Conservation (phyloP, 768 basidiomycete genomes). For the Zangia roseola region DNA sequence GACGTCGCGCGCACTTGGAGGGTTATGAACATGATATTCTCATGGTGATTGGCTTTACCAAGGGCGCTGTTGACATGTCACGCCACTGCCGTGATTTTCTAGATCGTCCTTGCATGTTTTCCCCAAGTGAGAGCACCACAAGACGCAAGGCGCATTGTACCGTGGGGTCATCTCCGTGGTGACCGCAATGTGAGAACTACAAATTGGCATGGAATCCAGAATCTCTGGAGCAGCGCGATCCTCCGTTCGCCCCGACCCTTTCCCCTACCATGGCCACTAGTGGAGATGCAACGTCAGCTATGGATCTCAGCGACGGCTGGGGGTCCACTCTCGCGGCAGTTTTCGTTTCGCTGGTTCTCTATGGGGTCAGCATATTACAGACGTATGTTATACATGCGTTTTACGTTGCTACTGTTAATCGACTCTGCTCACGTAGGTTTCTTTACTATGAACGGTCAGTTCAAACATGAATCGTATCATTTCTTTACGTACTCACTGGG, state of each 20-base stretch:
- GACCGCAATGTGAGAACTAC: conserved; percentile 9
- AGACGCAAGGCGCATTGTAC: background rate
- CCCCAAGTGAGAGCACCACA: background rate
- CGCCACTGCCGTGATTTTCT: too few relatives aligned
- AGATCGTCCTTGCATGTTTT: background rate
- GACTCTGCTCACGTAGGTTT: conserved; percentile 11
- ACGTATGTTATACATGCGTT: conserved; percentile 13
- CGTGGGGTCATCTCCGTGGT: conserved; percentile 4
- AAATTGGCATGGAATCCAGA: conserved; percentile 3
- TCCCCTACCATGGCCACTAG: conserved; percentile 11
- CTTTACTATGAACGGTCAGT: conserved; percentile 27
- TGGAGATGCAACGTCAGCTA: background rate
- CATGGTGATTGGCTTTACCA: too few relatives aligned
- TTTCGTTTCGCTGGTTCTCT: conserved; percentile 22
- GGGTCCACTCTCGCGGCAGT: conserved; percentile 23
- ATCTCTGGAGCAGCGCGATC: background rate
- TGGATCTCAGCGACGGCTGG: conserved; percentile 16
- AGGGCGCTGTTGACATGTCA: too few relatives aligned
- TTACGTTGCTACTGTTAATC: background rate
- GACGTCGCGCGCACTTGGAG: too few relatives aligned
- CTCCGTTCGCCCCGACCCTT: background rate
- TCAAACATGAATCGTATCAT: background rate
- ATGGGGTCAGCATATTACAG: conserved; percentile 25
- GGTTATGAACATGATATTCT: too few relatives aligned
- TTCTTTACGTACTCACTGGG: background rate